Base-by-base conservation (phyloP, 2,329 filamentous ascomycete species). In the Calonectria pseudoreteaudii region DNA sequence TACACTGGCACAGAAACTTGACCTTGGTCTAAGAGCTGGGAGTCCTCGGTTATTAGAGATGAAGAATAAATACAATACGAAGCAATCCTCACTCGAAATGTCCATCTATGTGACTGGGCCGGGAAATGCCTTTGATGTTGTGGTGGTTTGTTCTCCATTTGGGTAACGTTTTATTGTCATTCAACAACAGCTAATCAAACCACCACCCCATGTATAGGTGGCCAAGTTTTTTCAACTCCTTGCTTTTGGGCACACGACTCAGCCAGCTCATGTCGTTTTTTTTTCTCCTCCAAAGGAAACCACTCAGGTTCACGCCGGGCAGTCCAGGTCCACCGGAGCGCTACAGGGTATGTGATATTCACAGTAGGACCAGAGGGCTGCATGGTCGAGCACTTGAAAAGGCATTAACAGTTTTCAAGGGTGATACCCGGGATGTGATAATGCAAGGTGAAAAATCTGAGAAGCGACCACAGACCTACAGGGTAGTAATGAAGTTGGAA, bases 31-130 rank as follows among this genome's bases (percentile, higher is more conserved):
- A 69, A 62, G 56, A 62, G 9, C 34, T 23, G 23, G 56, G n/a
- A 14, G 16, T 11, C 36, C 5, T 18, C 13, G 16, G 38, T 34
- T 62, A 38, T 62, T 62, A 30, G 34, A 62, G 23, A 62, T 38
- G 56, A 62, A 62, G 31, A 62, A 62, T 41, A 62, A 41, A 62
- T 62, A 62, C 56, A 60, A 62, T 41, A 62, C 36, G 14, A 62
- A 62, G 28, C 34, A 34, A 58, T 58, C 53, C 36, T 28, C 56
- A 28, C 56, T 62, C 36, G 4, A 38, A 20, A 20, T 20, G 16
- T 41, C 9, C 10, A 7, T n/a, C 34, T 41, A 18, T 13, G 26
- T 41, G 34, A 23, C 14, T 28, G 4, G 23, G 1, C 28, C 28
- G 1, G 20, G 13, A n/a, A 47, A 23, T 23, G 9, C 13, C 20